Percentiles rank a stretch among this genome's conserved stretches.
Evolutionary conservation across 495 filamentous ascomycete species (phyloP).

Genomic region (Halenospora varia): DNA sequence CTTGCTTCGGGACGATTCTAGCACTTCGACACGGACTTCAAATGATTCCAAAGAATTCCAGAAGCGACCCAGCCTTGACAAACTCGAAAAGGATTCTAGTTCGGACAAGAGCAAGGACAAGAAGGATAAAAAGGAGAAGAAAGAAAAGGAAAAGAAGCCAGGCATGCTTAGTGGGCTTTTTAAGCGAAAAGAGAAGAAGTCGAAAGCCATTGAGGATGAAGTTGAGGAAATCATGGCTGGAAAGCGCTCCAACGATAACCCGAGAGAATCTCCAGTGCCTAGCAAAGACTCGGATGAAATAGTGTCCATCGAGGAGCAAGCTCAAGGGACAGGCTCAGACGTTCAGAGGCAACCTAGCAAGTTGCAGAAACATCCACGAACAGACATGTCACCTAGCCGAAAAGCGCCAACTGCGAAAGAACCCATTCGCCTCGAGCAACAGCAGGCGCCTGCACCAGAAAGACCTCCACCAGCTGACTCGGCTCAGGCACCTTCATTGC

Average conservation of each 20-base stretch:
- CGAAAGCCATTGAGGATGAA: slow-evolving; percentile 41
- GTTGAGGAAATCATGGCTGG: slow-evolving; percentile 33
- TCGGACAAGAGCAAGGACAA: slow-evolving; percentile 46
- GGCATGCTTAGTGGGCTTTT: slow-evolving; percentile 93
- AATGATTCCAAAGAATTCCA: slow-evolving; percentile 61
- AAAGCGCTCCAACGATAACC: slow-evolving; percentile 29
- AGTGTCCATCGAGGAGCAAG: slow-evolving; percentile 15
- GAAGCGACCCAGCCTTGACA: slow-evolving; percentile 49
- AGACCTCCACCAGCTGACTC: slow-evolving; percentile 28
- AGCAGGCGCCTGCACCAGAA: slow-evolving; percentile 20
- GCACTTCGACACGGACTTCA: slow-evolving; percentile 49
- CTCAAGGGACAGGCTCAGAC: slow-evolving; percentile 26
- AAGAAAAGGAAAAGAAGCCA: slow-evolving; percentile 86
- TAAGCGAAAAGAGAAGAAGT: slow-evolving; percentile 89
- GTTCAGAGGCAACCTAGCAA: slow-evolving; percentile 63
- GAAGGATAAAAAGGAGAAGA: slow-evolving; percentile 63
- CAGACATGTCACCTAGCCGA: slow-evolving; percentile 48
- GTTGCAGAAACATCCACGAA: slow-evolving; percentile 66
- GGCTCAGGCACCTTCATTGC: slow-evolving; percentile 49
- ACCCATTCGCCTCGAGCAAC: slow-evolving; percentile 35
- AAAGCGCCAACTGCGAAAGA: slow-evolving; percentile 30
- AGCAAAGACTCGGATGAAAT: slow-evolving; percentile 27
- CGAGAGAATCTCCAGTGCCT: slow-evolving; percentile 20
- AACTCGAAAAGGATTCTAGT: slow-evolving; percentile 45
- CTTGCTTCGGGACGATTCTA: slow-evolving; percentile 80